phyloP scores from a whole-genome alignment of 1,139 yeast species.

The Saccharomycopsis hybrid region DNA sequence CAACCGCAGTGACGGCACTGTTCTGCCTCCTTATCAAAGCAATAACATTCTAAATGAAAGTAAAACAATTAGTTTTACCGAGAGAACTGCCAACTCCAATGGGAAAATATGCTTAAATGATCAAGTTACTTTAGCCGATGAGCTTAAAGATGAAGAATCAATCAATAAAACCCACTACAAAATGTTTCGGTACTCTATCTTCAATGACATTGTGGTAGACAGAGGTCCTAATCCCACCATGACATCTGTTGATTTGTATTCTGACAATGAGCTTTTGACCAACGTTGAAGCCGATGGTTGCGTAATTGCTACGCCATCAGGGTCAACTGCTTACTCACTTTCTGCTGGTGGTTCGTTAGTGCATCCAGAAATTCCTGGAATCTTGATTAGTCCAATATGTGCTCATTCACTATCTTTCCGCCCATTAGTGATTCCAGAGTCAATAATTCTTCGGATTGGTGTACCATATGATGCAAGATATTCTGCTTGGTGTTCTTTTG shows the following conservation, averaged over 20 bases:
- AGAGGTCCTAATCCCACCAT: constrained; percentile 80
- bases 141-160: constrained; percentile 29
- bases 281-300: constrained; percentile 85
- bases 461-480: constrained; percentile 62
- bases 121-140: constrained; percentile 22
- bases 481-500: constrained; percentile 77
- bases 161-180: constrained; percentile 28
- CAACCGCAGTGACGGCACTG: background rate
- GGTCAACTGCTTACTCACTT: constrained; percentile 84
- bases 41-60: constrained; percentile 5
- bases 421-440: constrained; percentile 72
- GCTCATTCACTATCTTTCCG: constrained; percentile 80
- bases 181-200: constrained; percentile 44
- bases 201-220: constrained; percentile 81
- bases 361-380: constrained; percentile 80
- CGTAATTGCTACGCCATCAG: constrained; percentile 81
- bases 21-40: no score
- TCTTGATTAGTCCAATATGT: constrained; percentile 76
- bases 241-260: constrained; percentile 68
- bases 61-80: no score
- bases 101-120: constrained; percentile 22
- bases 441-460: constrained; percentile 59
- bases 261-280: constrained; percentile 70
- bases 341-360: constrained; percentile 86
- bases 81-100: no score